These are phyloP conservation scores for Chlamydomonas urium DNA, from an alignment of 139 green algal genomes.

Conservation along the genomic window DNA sequence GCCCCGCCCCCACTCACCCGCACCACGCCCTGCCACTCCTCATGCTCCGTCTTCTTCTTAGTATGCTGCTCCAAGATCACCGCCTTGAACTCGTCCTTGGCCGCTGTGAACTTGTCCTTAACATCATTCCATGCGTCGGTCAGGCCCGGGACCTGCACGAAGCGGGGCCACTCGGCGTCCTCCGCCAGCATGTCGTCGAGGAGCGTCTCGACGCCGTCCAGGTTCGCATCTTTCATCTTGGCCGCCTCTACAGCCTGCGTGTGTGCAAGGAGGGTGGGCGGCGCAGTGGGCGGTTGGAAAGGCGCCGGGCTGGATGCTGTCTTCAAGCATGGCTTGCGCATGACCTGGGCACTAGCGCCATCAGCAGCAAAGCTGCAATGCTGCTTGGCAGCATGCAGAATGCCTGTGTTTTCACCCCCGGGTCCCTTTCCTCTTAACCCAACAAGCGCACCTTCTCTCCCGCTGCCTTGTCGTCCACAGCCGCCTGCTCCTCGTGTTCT, in stretches of 20 bases:
- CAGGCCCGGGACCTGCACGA: constrained; percentile 50
- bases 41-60: constrained; percentile 59
- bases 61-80: constrained; percentile 61
- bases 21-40: constrained; percentile 44
- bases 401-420: no score
- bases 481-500: constrained; percentile 64
- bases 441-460: no score
- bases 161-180: constrained; percentile 57
- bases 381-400: no score
- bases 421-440: no score
- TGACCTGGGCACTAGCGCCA: no score
- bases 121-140: constrained; percentile 65
- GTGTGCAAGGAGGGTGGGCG: no score
- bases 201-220: constrained; percentile 64
- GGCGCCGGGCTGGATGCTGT: no score
- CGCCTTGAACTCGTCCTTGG: constrained; percentile 70
- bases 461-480: constrained; percentile 42
- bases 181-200: constrained; percentile 66
- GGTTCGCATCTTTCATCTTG: constrained; percentile 57
- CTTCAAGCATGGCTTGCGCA: no score
- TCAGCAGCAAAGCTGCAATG: no score
- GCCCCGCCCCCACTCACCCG: neutral
- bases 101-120: constrained; percentile 55
- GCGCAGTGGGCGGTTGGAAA: no score
- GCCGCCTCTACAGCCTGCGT: constrained; percentile 35